Conservation (phyloP, 352 stramenopile genomes). For the Globisporangium nunn region DNA sequence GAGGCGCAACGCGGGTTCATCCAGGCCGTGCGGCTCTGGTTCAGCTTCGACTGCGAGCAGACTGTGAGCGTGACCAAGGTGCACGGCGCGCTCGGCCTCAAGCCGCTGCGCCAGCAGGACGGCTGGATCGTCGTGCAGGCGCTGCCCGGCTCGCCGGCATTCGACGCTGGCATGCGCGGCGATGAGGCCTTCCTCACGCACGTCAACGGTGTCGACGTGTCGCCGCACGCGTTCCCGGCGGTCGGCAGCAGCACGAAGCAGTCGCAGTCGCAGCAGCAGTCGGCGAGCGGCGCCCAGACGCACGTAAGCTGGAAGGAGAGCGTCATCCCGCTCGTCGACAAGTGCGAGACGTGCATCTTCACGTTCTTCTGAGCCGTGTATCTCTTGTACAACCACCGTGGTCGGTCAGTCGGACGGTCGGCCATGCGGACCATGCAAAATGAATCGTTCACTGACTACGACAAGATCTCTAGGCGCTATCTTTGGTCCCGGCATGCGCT, state of each 20-base stretch:
- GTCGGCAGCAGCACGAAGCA: constrained; percentile 17
- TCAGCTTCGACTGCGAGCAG: constrained; percentile 76
- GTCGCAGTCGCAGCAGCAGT: constrained; percentile 8
- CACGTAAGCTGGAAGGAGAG: constrained; percentile 64
- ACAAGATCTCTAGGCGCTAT: too few species aligned
- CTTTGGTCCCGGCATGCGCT: neutral
- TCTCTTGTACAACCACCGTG: too few species aligned
- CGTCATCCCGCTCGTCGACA: constrained; percentile 66
- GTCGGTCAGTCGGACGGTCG: too few species aligned
- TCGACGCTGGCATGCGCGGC: constrained; percentile 63
- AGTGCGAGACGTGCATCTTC: constrained; percentile 70
- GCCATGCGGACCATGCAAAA: too few species aligned
- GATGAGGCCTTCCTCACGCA: constrained; percentile 78
- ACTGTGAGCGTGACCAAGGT: constrained; percentile 77
- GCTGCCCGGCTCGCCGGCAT: constrained; percentile 49
- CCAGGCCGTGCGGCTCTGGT: constrained; percentile 67
- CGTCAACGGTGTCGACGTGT: constrained; percentile 75
- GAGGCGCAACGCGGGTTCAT: constrained; percentile 54
- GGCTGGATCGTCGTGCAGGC: constrained; percentile 73
- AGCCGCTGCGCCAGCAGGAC: constrained; percentile 68
- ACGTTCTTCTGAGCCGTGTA: constrained; percentile 56
- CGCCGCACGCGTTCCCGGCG: constrained; percentile 57
- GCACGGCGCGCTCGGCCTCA: constrained; percentile 54
- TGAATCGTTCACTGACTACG: too few species aligned
- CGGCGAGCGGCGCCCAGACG: neutral